phyloP scores from a whole-genome alignment of 352 stramenopile genomes.

The Paralagenidium karlingii region DNA sequence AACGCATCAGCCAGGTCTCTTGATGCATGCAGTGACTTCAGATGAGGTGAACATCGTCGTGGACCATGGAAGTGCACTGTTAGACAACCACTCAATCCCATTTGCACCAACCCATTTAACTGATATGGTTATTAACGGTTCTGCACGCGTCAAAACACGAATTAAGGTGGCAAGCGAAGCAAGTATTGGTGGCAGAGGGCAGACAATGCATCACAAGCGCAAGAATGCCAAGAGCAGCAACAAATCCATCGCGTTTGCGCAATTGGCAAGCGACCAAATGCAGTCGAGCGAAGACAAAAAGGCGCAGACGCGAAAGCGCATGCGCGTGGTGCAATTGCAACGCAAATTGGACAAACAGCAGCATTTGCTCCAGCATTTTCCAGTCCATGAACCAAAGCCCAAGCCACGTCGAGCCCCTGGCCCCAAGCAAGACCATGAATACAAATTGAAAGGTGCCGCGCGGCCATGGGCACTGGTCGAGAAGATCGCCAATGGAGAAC shows the following conservation, averaged over 20 bases:
- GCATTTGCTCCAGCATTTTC: slow-evolving; percentile 44
- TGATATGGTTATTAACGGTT: no score
- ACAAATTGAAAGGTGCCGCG: slow-evolving; percentile 71
- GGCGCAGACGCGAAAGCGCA: slow-evolving; percentile 41
- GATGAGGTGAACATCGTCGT: no score
- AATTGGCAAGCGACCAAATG: slow-evolving; percentile 40
- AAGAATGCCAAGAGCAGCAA: no score
- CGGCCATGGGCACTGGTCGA: slow-evolving; percentile 51
- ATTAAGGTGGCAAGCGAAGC: no score
- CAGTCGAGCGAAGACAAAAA: slow-evolving; percentile 52
- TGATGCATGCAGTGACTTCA: no score
- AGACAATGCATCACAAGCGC: no score
- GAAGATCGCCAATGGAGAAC: slow-evolving; percentile 65
- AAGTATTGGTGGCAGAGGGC: no score
- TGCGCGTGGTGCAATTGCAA: slow-evolving; percentile 76
- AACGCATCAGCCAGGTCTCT: no score
- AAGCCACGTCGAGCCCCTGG: slow-evolving; percentile 35
- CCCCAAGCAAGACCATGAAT: slow-evolving; percentile 39
- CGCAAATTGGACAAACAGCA: slow-evolving; percentile 57
- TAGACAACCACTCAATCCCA: no score
- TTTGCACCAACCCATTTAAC: no score
- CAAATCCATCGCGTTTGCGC: slow-evolving; percentile 60
- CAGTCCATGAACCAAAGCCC: slow-evolving; percentile 18
- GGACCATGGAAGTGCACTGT: no score
- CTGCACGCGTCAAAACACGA: no score